Percentiles rank a stretch among this genome's conserved stretches.
Evolutionary conservation across 345 rosid species (phyloP).

Genomic region (Lumnitzera littorea): DNA sequence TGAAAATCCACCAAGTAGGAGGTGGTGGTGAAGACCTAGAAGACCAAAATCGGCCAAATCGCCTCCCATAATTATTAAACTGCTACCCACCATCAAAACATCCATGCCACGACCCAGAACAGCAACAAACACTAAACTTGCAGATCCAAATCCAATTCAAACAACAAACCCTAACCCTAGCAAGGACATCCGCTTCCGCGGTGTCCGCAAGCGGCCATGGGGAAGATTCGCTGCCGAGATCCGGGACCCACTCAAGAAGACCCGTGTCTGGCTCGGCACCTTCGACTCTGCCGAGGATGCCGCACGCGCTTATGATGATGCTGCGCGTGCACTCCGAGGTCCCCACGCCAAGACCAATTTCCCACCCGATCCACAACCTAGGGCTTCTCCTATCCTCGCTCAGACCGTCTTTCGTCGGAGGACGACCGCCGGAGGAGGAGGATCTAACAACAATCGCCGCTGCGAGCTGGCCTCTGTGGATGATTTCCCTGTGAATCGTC

Average conservation of each 20-base stretch:
- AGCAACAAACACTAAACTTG: conserved; percentile 4
- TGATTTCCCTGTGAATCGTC: conserved; percentile 5
- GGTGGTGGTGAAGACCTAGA: no score
- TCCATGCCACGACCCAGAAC: background rate
- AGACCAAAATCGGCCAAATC: no score
- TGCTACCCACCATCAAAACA: no score
- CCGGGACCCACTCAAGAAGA: conserved; percentile 31
- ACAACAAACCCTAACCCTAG: background rate
- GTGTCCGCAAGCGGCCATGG: conserved; percentile 22
- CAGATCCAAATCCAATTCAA: background rate
- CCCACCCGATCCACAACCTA: conserved; percentile 2
- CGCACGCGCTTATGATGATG: conserved; percentile 28
- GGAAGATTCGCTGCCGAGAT: conserved; percentile 24
- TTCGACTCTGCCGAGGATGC: conserved; percentile 33
- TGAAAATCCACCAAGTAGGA: no score
- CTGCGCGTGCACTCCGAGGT: conserved; percentile 27
- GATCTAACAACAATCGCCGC: no score
- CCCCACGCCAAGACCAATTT: conserved; percentile 33
- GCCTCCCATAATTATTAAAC: no score
- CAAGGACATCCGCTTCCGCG: conserved; percentile 17
- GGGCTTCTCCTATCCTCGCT: background rate
- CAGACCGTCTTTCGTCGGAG: conserved; percentile 4
- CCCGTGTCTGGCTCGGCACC: conserved; percentile 32
- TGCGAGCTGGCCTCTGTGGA: no score
- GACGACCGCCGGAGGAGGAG: no score